These are phyloP conservation scores for Aspergillus affinis DNA, from an alignment of 495 filamentous ascomycete species.

Conservation along the genomic window DNA sequence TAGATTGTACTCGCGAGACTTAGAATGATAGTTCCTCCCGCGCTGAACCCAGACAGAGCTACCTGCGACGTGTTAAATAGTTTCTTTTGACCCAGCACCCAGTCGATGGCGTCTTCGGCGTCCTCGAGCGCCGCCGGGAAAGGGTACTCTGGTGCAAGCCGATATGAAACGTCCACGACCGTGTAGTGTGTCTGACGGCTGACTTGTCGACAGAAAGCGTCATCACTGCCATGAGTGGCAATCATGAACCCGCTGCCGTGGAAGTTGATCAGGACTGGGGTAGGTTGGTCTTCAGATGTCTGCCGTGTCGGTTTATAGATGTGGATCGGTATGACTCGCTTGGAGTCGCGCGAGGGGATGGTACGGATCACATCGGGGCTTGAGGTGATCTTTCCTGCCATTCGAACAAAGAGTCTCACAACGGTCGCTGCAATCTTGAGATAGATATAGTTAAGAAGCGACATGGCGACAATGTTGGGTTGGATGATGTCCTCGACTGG, in stretches of 20 bases:
- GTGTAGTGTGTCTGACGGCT: conserved; percentile 33
- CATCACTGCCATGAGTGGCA: conserved; percentile 40
- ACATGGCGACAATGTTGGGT: too few relatives aligned
- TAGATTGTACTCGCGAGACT: too few relatives aligned
- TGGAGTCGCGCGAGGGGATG: too few relatives aligned
- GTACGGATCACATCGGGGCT: too few relatives aligned
- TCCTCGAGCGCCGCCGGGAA: conserved; percentile 77
- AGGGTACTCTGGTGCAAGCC: conserved; percentile 72
- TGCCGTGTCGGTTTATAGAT: too few relatives aligned
- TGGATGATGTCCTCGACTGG: conserved; percentile 27
- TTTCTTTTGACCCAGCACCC: conserved; percentile 24
- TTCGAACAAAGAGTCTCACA: too few relatives aligned
- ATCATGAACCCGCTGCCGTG: conserved; percentile 44
- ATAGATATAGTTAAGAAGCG: too few relatives aligned
- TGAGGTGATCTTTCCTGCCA: too few relatives aligned
- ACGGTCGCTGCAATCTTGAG: too few relatives aligned
- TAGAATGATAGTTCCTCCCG: conserved; percentile 42
- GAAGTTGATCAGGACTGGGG: conserved; percentile 44
- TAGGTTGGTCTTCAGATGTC: too few relatives aligned
- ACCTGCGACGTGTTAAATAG: conserved; percentile 32
- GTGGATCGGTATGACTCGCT: too few relatives aligned
- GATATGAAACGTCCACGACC: conserved; percentile 63
- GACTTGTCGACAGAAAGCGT: conserved; percentile 39
- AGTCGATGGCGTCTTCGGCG: conserved; percentile 42
- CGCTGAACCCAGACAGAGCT: conserved; percentile 45